Evolutionary conservation across 345 rosid genomes (phyloP).

Genomic region (Heritiera littoralis): DNA sequence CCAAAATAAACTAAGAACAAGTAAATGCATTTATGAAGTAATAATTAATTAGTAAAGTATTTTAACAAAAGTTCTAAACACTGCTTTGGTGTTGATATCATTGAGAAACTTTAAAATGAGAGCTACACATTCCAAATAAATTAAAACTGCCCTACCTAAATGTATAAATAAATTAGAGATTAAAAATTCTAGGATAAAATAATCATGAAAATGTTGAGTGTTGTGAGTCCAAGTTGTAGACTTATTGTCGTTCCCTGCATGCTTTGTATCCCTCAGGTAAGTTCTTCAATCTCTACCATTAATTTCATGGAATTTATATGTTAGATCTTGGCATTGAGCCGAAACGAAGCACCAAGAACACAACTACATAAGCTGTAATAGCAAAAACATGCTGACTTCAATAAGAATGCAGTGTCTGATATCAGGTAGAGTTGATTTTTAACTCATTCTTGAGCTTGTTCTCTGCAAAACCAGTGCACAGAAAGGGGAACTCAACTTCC

Average conservation of each 20-base stretch:
- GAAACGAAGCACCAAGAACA: conserved; percentile 9
- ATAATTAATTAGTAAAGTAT: background rate
- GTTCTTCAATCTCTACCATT: no score
- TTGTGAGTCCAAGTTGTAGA: no score
- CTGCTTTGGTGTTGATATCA: background rate
- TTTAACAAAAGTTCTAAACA: background rate
- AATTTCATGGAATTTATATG: background rate
- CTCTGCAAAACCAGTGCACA: conserved; percentile 2
- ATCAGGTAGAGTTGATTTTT: background rate
- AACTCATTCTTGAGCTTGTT: conserved; percentile 1
- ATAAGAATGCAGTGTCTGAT: background rate
- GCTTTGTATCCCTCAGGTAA: no score
- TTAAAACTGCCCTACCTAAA: background rate
- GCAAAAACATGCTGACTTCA: background rate
- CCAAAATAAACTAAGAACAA: no score
- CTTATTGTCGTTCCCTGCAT: no score
- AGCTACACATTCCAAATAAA: background rate
- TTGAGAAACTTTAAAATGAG: background rate
- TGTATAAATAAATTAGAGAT: background rate
- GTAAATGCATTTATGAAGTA: no score
- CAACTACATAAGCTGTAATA: conserved; percentile 10
- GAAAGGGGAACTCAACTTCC: background rate
- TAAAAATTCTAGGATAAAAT: background rate
- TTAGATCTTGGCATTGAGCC: background rate
- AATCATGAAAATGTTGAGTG: background rate